These are phyloP conservation scores for Monsonia emarginata DNA, from an alignment of 441 rosid genomes.

Conservation along the genomic window DNA sequence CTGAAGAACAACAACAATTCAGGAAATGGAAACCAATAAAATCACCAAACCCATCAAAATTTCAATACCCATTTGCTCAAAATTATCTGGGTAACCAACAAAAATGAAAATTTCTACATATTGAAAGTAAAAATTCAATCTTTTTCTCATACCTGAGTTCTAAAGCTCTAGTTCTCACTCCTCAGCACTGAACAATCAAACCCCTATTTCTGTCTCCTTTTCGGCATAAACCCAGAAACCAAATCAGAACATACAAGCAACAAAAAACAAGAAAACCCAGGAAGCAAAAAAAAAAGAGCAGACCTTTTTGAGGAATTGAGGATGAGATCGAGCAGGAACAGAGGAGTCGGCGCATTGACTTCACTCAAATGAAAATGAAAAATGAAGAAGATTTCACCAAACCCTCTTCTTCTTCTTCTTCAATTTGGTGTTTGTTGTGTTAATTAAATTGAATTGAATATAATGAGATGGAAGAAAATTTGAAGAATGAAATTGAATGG, in stretches of 20 bases:
- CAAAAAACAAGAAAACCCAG: slow-evolving; percentile 11
- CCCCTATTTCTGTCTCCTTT: slow-evolving; percentile 8
- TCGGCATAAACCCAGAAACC: slow-evolving; percentile 13
- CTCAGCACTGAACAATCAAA: slow-evolving; percentile 9
- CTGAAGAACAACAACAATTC: no score
- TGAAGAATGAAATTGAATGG: no score
- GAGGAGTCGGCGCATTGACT: slow-evolving; percentile 41
- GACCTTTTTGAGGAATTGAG: no score
- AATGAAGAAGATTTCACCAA: background rate
- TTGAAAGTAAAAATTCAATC: slow-evolving; percentile 3
- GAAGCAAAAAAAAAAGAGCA: background rate
- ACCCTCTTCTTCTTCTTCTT: background rate
- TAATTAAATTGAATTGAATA: background rate
- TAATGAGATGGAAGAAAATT: background rate
- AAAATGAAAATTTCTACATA: background rate
- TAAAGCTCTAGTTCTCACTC: slow-evolving; percentile 5
- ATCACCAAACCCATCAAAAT: background rate
- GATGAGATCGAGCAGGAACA: slow-evolving; percentile 27
- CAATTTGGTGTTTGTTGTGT: background rate
- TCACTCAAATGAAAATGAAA: no score
- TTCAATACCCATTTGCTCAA: background rate
- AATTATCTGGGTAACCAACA: background rate
- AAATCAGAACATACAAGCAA: slow-evolving; percentile 7
- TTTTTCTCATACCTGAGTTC: slow-evolving; percentile 24
- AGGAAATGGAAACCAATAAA: background rate